phyloP scores from a whole-genome alignment of 2,329 filamentous ascomycete genomes.

The Aspergillus pseudoglaucus region DNA sequence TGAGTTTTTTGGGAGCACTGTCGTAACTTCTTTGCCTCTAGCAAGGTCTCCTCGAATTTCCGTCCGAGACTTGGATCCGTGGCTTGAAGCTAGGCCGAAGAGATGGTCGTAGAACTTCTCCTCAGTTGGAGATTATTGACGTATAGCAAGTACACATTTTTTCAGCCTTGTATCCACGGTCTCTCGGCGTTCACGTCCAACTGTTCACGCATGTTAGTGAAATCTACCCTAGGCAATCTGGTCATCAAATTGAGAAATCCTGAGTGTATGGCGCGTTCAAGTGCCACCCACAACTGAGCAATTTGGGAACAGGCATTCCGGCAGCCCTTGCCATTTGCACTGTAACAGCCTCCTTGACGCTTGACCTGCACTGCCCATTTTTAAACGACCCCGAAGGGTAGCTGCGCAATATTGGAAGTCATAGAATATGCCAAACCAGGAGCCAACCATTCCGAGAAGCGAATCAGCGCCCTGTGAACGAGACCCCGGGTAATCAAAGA shows the following conservation, averaged over 20 bases:
- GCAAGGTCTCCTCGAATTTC: constrained; percentile 20
- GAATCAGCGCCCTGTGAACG: constrained; percentile 22
- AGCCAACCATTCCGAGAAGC: constrained; percentile 26
- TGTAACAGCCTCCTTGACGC: constrained; percentile 29
- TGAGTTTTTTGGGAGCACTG: not conserved
- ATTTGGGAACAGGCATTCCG: constrained; percentile 29
- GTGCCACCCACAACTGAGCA: too few species aligned
- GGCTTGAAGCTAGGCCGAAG: constrained; percentile 17
- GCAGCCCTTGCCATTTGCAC: constrained; percentile 31
- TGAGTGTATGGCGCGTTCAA: too few species aligned
- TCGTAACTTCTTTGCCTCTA: constrained; percentile 11
- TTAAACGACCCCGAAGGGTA: constrained; percentile 35
- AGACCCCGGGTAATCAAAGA: constrained; percentile 21
- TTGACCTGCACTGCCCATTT: constrained; percentile 34
- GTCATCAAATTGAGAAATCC: too few species aligned
- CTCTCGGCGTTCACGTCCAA: constrained; percentile 23
- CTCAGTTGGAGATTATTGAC: constrained; percentile 23
- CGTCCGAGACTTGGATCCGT: constrained; percentile 20
- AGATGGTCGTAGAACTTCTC: constrained; percentile 25
- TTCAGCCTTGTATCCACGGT: constrained; percentile 31
- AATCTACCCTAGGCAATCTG: constrained; percentile 27
- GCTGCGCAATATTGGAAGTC: constrained; percentile 21
- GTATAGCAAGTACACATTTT: constrained; percentile 28
- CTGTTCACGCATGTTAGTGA: constrained; percentile 22
- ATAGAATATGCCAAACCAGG: constrained; percentile 19